These are phyloP conservation scores for Mycena amicta DNA, from an alignment of 768 basidiomycete genomes.

Conservation along the genomic window DNA sequence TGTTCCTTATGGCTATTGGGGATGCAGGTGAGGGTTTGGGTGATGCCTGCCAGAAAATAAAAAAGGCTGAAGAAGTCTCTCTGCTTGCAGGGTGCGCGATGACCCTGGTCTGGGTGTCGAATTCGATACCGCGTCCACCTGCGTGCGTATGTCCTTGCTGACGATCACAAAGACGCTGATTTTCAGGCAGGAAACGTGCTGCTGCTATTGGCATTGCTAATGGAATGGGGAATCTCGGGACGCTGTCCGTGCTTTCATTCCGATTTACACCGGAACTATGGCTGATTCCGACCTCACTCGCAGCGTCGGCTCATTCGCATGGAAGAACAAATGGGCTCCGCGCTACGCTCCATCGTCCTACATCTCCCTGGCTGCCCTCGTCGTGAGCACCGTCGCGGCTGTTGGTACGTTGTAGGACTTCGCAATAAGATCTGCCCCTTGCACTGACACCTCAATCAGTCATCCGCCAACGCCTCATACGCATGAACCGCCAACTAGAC, in stretches of 20 bases:
- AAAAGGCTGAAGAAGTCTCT: too few relatives aligned
- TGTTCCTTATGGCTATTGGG: constrained; percentile 53
- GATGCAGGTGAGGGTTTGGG: constrained; percentile 42
- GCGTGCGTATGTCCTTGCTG: constrained; percentile 28
- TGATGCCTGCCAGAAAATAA: too few relatives aligned
- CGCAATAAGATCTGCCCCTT: too few relatives aligned
- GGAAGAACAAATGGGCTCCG: constrained; percentile 46
- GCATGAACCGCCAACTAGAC: constrained; percentile 43
- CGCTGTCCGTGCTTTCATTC: too few relatives aligned
- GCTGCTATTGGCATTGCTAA: constrained; percentile 50
- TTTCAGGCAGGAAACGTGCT: constrained; percentile 26
- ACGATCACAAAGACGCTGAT: too few relatives aligned
- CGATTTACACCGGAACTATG: too few relatives aligned
- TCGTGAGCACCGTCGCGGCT: constrained; percentile 33
- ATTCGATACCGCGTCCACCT: constrained; percentile 47
- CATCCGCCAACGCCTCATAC: constrained; percentile 41
- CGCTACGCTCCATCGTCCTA: constrained; percentile 45
- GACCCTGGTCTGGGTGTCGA: constrained; percentile 50
- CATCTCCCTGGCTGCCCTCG: constrained; percentile 39
- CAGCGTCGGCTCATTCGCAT: constrained; percentile 45
- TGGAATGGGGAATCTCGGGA: constrained; percentile 47
- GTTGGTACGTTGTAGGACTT: constrained; percentile 30
- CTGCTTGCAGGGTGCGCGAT: constrained; percentile 35
- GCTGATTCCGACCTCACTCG: background rate
- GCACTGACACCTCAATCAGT: constrained; percentile 29